Conservation (phyloP, 1,139 yeast genomes). For the Saccharomyces pastorianus region DNA sequence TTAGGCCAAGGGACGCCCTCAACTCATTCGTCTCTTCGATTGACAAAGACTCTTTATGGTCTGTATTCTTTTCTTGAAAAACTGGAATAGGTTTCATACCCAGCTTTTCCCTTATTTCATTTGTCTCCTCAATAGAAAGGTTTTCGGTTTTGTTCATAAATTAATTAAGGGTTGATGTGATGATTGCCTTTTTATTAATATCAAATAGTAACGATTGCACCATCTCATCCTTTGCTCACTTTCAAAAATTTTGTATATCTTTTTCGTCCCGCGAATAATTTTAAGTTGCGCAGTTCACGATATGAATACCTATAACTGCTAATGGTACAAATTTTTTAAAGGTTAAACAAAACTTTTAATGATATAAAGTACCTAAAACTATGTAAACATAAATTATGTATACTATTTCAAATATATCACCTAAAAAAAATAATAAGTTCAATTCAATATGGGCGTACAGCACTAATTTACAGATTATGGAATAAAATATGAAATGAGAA, state of each 20-base stretch:
- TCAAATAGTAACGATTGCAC: neutral
- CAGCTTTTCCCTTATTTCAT: slow-evolving; percentile 40
- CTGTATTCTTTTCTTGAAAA: neutral
- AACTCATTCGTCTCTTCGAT: slow-evolving; percentile 48
- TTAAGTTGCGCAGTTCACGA: neutral
- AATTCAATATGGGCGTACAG: slow-evolving; percentile 2
- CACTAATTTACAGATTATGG: slow-evolving; percentile 16
- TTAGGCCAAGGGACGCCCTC: slow-evolving; percentile 42
- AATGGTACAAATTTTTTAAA: neutral
- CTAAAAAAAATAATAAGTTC: neutral
- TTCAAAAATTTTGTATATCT: neutral
- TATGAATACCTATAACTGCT: neutral
- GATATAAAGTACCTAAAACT: neutral
- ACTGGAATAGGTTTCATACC: slow-evolving; percentile 43
- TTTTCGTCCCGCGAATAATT: neutral
- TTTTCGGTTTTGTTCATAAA: slow-evolving; percentile 28
- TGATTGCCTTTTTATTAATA: neutral
- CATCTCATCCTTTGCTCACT: neutral
- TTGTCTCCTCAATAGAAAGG: slow-evolving; percentile 46
- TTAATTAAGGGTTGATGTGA: neutral
- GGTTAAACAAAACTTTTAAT: neutral
- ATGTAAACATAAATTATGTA: neutral
- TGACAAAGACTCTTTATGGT: slow-evolving; percentile 28
- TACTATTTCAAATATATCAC: neutral
- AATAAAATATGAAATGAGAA: slow-evolving; percentile 3